Percentiles rank a stretch among this genome's conserved stretches.
These are phyloP conservation scores for Salix caprea DNA, from an alignment of 345 rosid species.

Conservation along the genomic window DNA sequence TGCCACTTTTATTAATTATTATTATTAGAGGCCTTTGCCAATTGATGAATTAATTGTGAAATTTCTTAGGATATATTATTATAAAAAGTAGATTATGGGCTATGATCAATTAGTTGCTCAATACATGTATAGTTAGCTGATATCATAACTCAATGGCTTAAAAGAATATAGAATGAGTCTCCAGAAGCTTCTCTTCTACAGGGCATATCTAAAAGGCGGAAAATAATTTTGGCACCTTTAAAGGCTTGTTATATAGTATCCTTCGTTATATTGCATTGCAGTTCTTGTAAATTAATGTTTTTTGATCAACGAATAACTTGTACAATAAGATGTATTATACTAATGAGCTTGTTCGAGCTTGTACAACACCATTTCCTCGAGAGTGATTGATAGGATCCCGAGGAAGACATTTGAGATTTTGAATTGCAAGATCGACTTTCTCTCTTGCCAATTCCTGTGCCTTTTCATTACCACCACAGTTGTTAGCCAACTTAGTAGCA, in stretches of 20 bases:
- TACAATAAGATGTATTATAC: not conserved
- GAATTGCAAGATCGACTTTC: conserved; percentile 72
- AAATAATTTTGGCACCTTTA: not conserved
- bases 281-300: not conserved
- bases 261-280: not conserved
- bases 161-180: conserved; percentile 24
- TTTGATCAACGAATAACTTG: not conserved
- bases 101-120: not conserved
- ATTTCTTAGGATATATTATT: no score
- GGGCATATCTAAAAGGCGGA: not conserved
- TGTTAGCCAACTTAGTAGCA: conserved; percentile 62
- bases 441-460: conserved; percentile 74
- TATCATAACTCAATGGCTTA: conserved; percentile 26
- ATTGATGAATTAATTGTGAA: no score
- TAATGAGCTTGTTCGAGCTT: no score
- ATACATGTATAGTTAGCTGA: conserved; percentile 24
- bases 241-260: conserved; percentile 4
- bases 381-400: no score
- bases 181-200: conserved; percentile 8
- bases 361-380: no score
- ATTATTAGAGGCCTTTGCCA: no score
- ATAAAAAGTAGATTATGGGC: not conserved
- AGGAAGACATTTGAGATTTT: conserved; percentile 62
- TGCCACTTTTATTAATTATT: no score
- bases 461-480: conserved; percentile 64